Evolutionary conservation across 306 rosid genomes (phyloP), one percentile per base, ranked within the genome.

Genomic region (Quercus agrifolia): DNA sequence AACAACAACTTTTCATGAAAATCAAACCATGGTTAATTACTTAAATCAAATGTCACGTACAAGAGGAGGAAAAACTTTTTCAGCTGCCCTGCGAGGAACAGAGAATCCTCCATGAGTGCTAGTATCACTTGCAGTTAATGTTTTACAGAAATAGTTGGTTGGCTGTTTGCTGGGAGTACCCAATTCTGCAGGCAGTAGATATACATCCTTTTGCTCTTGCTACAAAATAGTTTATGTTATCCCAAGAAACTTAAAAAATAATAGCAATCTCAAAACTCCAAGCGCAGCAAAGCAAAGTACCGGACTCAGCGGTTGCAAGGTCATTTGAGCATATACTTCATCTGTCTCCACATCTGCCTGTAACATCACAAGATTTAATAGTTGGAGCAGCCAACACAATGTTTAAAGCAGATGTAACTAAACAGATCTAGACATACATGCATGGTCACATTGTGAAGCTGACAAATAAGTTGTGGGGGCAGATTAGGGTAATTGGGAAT

Each of bases 71-170:
- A 91, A 91, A 74, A 91, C 92, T 87, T 91, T 91, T 81, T 91
- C 96, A 30, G 96, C 96, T 72, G 96, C 96, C 64, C 96, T 90
- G 52, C 96, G 91, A 62, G 96, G 93, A 81, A 91, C 96, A 75
- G 93, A 91, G 79, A 89, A 91, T 73, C 93, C 93, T 78, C 96
- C 96, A 75, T 91, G 96, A 18, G 93, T 91, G 80, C 94, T 90
- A 63, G 94, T 90, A 80, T 88, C 94, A 82, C 94, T 90, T 66
- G 96, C 93, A 33, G 96, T 91, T 77, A 91, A 81, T 18, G 90
- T 89, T 85, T 91, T 91, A 73, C 93, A 91, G 79, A 91, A 91
- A 79, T 89, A 91, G 82, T 91, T 89, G 54, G 90, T 86, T 49
- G 93, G 96, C 82, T 89, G 96, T 80, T 89, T 91, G 88, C 83